Base-by-base conservation (phyloP, 192 early-diverging fungal genomes). In the Podila epigama region DNA sequence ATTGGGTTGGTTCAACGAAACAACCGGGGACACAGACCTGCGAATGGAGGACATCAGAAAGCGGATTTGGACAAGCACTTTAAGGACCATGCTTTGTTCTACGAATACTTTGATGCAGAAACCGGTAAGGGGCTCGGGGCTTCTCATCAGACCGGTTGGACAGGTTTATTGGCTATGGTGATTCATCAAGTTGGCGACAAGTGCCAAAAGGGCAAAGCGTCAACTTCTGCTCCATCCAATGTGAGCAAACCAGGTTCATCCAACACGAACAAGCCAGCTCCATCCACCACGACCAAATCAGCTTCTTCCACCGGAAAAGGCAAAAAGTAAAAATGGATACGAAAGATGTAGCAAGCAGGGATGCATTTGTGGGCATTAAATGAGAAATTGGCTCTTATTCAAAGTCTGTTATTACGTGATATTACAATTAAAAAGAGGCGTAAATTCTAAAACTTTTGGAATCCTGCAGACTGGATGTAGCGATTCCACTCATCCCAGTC, bases 111-210 rank as follows among this genome's bases (percentile, higher is more conserved):
- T 68, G 57, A 87, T 58, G 79, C 69, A 27, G 85, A 87, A 51
- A 82, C 63, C 16, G 85, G 81, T 13, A 78, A 66, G 67, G 85
- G 85, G 6, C 20, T 87, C 4, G 85, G 85, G 5, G 85, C 85
- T 13, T 72, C 73, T n/a, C 85, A 87, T 75, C 85, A 87, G 58
- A 87, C 85, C 8, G 85, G 85, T 1, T 87, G 85, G 85, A 87
- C 85, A 3, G 83, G 82, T 3, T 51, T 87, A 27, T 37, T 87
- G 33, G 85, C 82, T 4, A 80, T 65, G 63, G 28, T 79, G 42
- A 72, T 63, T 32, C 72, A 81, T 3, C 66, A 69, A 50, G 68
- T 72, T 27, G 65, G 68, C 27, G 65, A 63, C 58, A 80, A 72
- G 61, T 77, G 73, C 31, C n/a, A 57, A 18, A 57, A 34, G 32